phyloP scores from a whole-genome alignment of 805 yeast species.

The Nakazawaea siamensis region DNA sequence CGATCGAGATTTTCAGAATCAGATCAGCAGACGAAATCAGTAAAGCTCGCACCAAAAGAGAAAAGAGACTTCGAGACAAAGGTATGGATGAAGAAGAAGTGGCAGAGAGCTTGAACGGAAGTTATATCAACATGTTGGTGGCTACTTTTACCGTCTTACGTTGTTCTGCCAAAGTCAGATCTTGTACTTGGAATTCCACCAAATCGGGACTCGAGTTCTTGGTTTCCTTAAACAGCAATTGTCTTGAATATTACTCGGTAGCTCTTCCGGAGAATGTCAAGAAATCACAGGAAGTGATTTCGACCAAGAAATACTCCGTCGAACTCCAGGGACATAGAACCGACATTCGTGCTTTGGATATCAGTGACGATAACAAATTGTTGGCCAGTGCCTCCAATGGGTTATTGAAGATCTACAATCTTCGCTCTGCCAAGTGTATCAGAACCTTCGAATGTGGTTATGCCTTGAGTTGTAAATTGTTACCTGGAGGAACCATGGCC shows the following conservation, averaged over 20 bases:
- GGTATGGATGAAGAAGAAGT: constrained; percentile 59
- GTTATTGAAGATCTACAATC: constrained; percentile 81
- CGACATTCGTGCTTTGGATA: constrained; percentile 77
- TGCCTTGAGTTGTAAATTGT: constrained; percentile 67
- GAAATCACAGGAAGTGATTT: constrained; percentile 37
- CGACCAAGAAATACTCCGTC: constrained; percentile 43
- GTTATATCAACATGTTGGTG: constrained; percentile 47
- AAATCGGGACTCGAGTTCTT: constrained; percentile 42
- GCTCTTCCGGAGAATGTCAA: constrained; percentile 47
- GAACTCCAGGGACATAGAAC: constrained; percentile 84
- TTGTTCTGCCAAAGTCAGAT: constrained; percentile 52
- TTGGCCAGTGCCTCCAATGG: constrained; percentile 91
- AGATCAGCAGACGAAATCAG: constrained; percentile 70
- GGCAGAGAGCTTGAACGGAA: constrained; percentile 34
- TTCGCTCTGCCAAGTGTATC: constrained; percentile 62
- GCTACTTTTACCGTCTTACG: constrained; percentile 66
- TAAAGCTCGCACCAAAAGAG: constrained; percentile 70
- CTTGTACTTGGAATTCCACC: constrained; percentile 51
- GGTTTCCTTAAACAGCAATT: constrained; percentile 62
- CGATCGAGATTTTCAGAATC: constrained; percentile 71
- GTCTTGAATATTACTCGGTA: constrained; percentile 60
- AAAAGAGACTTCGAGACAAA: constrained; percentile 68
- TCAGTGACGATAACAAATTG: constrained; percentile 73
- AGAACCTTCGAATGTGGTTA: constrained; percentile 88
- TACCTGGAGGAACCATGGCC: constrained; percentile 87